These are phyloP conservation scores for Candida buenavistaensis DNA, from an alignment of 1,139 yeast species.

Conservation along the genomic window DNA sequence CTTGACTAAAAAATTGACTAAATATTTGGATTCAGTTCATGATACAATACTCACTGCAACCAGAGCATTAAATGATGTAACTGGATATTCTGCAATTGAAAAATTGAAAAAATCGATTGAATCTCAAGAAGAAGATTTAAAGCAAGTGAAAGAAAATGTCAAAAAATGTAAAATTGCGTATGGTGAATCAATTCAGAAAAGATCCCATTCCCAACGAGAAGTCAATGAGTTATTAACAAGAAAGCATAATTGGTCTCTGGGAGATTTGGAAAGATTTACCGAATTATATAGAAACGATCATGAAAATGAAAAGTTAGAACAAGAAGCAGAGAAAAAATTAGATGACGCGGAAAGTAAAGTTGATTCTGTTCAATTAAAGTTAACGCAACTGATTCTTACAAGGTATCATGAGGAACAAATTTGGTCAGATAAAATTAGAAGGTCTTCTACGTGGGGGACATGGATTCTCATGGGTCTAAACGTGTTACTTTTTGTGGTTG, in stretches of 20 bases:
- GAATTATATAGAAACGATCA: conserved; percentile 80
- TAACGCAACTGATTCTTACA: conserved; percentile 77
- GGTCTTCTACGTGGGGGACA: conserved; percentile 97
- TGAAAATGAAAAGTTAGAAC: conserved; percentile 63
- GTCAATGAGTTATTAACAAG: conserved; percentile 87
- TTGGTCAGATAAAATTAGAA: conserved; percentile 94
- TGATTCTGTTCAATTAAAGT: conserved; percentile 67
- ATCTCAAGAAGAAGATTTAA: conserved; percentile 47
- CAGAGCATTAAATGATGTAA: conserved; percentile 78
- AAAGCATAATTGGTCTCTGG: conserved; percentile 76
- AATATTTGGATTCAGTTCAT: conserved; percentile 63
- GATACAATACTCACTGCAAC: conserved; percentile 70
- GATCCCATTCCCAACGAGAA: conserved; percentile 78
- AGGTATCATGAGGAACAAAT: conserved; percentile 96
- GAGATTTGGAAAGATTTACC: conserved; percentile 83
- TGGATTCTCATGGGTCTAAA: conserved; percentile 88
- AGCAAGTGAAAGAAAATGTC: conserved; percentile 49
- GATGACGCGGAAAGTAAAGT: conserved; percentile 60
- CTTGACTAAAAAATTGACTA: conserved; percentile 39
- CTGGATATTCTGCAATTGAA: conserved; percentile 88
- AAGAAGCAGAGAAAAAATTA: conserved; percentile 49
- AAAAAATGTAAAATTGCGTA: conserved; percentile 53
- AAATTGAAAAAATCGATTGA: conserved; percentile 64
- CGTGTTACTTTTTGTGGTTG: conserved; percentile 70
- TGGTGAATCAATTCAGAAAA: conserved; percentile 59